Evolutionary conservation across 23 red algal species (phyloP).

Genomic region (Chondrus crispus): DNA sequence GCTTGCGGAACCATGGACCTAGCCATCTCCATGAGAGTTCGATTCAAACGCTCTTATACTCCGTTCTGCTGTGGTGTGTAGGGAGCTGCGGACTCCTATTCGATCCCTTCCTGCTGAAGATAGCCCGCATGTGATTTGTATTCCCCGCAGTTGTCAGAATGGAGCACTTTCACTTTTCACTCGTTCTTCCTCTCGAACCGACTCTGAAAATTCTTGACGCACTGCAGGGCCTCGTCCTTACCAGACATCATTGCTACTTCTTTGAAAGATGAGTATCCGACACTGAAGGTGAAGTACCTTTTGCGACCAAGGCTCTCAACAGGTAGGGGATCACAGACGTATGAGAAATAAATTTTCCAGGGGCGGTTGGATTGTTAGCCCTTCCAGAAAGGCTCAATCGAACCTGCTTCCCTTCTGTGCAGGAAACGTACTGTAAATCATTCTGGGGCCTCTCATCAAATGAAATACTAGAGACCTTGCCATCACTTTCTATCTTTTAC

Average conservation of each 20-base stretch:
- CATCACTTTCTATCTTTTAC: too few species aligned
- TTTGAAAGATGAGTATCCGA: neutral
- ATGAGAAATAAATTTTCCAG: neutral
- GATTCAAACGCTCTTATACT: constrained; percentile 3
- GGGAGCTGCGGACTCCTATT: neutral
- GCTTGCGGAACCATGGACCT: neutral
- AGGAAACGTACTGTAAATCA: neutral
- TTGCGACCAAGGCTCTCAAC: neutral
- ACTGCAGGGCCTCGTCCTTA: neutral
- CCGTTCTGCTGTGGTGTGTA: constrained; percentile 31
- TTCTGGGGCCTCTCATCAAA: too few species aligned
- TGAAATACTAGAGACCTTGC: too few species aligned
- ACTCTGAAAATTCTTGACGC: neutral
- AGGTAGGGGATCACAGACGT: neutral
- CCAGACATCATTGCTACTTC: neutral
- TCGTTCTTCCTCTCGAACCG: neutral
- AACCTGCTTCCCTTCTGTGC: neutral
- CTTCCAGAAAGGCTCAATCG: neutral
- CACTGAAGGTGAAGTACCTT: neutral
- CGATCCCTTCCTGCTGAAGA: neutral
- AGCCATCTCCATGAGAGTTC: constrained; percentile 1
- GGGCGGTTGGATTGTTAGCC: neutral
- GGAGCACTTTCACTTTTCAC: neutral
- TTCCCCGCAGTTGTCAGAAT: neutral
- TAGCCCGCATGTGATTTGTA: neutral